Percentiles rank a stretch among this genome's conserved stretches.
phyloP scores from a whole-genome alignment of 2,329 filamentous ascomycete species.

The Fusarium sp. region DNA sequence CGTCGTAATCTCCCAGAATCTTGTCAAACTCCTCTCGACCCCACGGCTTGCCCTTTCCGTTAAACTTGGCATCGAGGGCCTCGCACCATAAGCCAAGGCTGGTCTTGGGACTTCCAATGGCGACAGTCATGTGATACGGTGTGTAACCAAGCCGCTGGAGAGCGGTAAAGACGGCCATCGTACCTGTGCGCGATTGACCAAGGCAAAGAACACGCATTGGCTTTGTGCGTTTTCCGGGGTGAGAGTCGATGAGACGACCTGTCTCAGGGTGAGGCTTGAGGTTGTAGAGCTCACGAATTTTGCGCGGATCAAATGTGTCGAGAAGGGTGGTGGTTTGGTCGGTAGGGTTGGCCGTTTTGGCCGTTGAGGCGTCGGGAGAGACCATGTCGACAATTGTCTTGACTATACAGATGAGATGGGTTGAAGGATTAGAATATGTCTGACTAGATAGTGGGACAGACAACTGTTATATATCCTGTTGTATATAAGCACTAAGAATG shows the following conservation, averaged over 20 bases:
- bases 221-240: conserved; percentile 18
- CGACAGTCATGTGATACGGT: conserved; percentile 23
- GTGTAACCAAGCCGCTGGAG: conserved; percentile 28
- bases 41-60: conserved; percentile 26
- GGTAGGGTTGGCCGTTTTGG: background rate
- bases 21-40: conserved; percentile 31
- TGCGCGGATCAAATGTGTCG: background rate
- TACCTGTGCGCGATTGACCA: conserved; percentile 26
- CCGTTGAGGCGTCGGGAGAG: background rate
- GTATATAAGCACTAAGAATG: background rate
- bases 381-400: background rate
- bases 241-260: conserved; percentile 31
- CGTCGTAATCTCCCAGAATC: conserved; percentile 26
- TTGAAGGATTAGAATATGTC: background rate
- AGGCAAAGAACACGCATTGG: conserved; percentile 34
- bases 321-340: background rate
- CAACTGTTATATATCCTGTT: background rate
- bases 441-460: background rate
- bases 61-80: conserved; percentile 34
- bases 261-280: conserved; percentile 29
- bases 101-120: conserved; percentile 13
- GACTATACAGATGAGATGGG: background rate
- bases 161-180: conserved; percentile 9
- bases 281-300: conserved; percentile 13
- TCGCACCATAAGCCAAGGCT: conserved; percentile 32